Conservation (phyloP, 495 filamentous ascomycete species). For the Penicillium cataractarum region DNA sequence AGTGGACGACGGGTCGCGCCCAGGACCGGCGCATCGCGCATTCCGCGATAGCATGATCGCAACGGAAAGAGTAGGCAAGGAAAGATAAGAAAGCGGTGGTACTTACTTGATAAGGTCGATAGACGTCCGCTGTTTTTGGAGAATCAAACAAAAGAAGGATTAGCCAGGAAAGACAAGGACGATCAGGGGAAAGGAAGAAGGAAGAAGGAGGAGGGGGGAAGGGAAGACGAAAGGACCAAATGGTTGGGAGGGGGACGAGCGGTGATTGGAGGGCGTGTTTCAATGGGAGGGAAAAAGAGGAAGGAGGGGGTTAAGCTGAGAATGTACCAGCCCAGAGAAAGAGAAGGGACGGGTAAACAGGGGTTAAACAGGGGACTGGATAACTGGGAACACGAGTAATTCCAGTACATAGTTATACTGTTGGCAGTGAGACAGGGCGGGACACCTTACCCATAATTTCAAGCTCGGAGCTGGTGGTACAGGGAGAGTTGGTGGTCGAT, state of each 20-base stretch:
- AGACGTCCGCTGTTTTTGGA: conserved; percentile 51
- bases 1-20: conserved; percentile 8
- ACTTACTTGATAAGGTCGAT: conserved; percentile 61
- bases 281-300: conserved; percentile 8
- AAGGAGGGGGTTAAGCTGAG: conserved; percentile 3
- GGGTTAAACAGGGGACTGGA: neutral
- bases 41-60: conserved; percentile 6
- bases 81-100: conserved; percentile 9
- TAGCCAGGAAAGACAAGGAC: conserved; percentile 24
- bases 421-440: conserved; percentile 4
- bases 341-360: too few relatives aligned
- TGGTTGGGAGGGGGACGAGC: conserved; percentile 6
- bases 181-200: conserved; percentile 29
- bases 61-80: neutral
- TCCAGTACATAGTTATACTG: neutral
- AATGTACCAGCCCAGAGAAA: too few relatives aligned
- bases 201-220: conserved; percentile 24
- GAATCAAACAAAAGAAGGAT: conserved; percentile 7
- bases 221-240: conserved; percentile 34
- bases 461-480: neutral
- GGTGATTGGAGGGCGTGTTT: conserved; percentile 8
- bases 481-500: neutral
- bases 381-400: neutral
- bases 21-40: conserved; percentile 8
- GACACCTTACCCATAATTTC: conserved; percentile 3